Evolutionary conservation across 148 eudicot species (phyloP).

Genomic region (Chenopodium quinoa): DNA sequence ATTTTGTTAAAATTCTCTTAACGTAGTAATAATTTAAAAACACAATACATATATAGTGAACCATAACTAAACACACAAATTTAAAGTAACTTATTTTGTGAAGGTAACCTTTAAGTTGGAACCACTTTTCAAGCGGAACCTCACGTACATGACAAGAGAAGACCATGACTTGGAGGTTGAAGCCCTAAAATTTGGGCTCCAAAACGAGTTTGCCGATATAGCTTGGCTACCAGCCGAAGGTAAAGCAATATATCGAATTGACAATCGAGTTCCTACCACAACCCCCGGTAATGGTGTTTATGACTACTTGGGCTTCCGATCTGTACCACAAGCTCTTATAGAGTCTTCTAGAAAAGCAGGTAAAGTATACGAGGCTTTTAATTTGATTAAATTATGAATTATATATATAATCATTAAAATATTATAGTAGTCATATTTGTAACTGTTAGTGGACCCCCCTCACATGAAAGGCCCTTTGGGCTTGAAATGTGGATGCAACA

Average conservation of each 20-base stretch:
- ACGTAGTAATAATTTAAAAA: too few relatives aligned
- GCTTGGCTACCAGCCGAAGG: slow-evolving; percentile 23
- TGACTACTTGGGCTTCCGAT: background rate
- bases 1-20: too few relatives aligned
- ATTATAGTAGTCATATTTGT: too few relatives aligned
- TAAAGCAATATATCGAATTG: background rate
- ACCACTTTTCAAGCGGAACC: slow-evolving; percentile 26
- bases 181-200: slow-evolving; percentile 11
- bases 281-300: background rate
- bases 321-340: background rate
- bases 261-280: background rate
- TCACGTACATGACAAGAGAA: slow-evolving; percentile 5
- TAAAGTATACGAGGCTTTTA: too few relatives aligned
- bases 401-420: too few relatives aligned
- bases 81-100: background rate
- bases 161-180: slow-evolving; percentile 21
- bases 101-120: slow-evolving; percentile 32
- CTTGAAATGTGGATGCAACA: too few relatives aligned
- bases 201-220: slow-evolving; percentile 26
- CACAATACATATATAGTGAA: too few relatives aligned
- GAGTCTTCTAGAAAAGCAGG: background rate
- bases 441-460: too few relatives aligned
- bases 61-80: too few relatives aligned
- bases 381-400: too few relatives aligned
- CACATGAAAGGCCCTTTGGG: too few relatives aligned